A percentile compares a stretch with the other conserved stretches of the same genome.
phyloP scores from a whole-genome alignment of 2,329 filamentous ascomycete species.

The Coleophoma crateriformis region DNA sequence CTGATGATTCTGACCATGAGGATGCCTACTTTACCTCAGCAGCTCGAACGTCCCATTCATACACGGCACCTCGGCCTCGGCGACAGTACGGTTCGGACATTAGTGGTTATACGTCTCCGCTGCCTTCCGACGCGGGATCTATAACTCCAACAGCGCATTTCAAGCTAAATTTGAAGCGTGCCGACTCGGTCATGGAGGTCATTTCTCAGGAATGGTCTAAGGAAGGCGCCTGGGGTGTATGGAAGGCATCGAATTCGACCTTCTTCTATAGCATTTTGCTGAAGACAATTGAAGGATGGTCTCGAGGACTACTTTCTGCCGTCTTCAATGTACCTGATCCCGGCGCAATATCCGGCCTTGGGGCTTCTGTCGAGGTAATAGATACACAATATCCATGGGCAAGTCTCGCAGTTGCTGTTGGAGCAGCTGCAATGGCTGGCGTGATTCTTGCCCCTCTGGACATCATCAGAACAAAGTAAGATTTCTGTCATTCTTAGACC shows the following conservation, averaged over 20 bases:
- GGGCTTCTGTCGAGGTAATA: conserved; percentile 51
- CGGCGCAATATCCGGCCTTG: conserved; percentile 46
- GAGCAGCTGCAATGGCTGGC: conserved; percentile 65
- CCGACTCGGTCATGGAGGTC: conserved; percentile 80
- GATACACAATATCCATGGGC: conserved; percentile 81
- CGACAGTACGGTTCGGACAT: conserved; percentile 22
- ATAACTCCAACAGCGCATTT: conserved; percentile 39
- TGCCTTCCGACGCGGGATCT: conserved; percentile 32
- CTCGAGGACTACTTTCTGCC: conserved; percentile 82
- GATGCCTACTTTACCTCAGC: conserved; percentile 76
- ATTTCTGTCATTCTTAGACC: background rate
- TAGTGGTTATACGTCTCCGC: conserved; percentile 24
- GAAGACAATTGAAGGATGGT: conserved; percentile 87
- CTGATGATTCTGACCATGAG: conserved; percentile 71
- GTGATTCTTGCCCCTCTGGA: conserved; percentile 83
- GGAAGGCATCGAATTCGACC: conserved; percentile 89
- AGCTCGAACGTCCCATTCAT: conserved; percentile 34
- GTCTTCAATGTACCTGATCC: conserved; percentile 85
- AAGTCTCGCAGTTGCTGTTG: conserved; percentile 67
- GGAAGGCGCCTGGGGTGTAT: conserved; percentile 86
- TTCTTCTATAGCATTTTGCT: conserved; percentile 87
- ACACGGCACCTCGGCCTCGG: conserved; percentile 32
- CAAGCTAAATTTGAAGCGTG: conserved; percentile 64
- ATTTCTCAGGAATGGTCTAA: conserved; percentile 84
- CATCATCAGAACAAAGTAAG: conserved; percentile 69